Evolutionary conservation across 371 early-diverging fungal species (phyloP).

Genomic region (Syncephalastrum contaminatum): DNA sequence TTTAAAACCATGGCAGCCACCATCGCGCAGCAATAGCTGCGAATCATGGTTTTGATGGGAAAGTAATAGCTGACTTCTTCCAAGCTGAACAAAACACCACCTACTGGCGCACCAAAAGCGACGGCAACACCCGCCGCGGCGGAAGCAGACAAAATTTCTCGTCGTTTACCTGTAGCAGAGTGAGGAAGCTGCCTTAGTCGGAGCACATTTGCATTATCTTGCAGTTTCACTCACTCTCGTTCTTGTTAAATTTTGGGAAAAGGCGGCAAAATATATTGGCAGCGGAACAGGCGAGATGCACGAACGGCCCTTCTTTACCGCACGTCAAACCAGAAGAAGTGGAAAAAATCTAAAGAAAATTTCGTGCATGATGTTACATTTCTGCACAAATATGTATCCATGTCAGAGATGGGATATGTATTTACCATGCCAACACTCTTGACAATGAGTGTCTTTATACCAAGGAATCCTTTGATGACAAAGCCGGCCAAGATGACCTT

Average conservation of each 20-base stretch:
- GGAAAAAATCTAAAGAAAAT: constrained; percentile 52
- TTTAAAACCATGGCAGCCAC: constrained; percentile 83
- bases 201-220: not conserved
- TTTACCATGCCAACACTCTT: constrained; percentile 82
- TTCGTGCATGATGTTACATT: constrained; percentile 23
- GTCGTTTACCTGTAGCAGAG: constrained; percentile 46
- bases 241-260: constrained; percentile 81
- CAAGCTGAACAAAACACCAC: constrained; percentile 88
- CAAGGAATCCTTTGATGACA: constrained; percentile 86
- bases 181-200: not conserved
- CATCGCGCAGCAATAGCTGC: constrained; percentile 89
- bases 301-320: constrained; percentile 96
- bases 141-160: constrained; percentile 88
- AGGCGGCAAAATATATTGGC: constrained; percentile 82
- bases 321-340: constrained; percentile 83
- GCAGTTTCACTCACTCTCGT: constrained; percentile 59
- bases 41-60: constrained; percentile 88
- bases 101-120: constrained; percentile 91
- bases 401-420: constrained; percentile 2
- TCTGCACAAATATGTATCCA: constrained; percentile 19
- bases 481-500: constrained; percentile 95
- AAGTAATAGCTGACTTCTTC: constrained; percentile 92
- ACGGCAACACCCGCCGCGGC: constrained; percentile 93
- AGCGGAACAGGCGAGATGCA: constrained; percentile 90
- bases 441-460: constrained; percentile 79